Evolutionary conservation across 345 rosid genomes (phyloP).

Genomic region (Psidium guajava): DNA sequence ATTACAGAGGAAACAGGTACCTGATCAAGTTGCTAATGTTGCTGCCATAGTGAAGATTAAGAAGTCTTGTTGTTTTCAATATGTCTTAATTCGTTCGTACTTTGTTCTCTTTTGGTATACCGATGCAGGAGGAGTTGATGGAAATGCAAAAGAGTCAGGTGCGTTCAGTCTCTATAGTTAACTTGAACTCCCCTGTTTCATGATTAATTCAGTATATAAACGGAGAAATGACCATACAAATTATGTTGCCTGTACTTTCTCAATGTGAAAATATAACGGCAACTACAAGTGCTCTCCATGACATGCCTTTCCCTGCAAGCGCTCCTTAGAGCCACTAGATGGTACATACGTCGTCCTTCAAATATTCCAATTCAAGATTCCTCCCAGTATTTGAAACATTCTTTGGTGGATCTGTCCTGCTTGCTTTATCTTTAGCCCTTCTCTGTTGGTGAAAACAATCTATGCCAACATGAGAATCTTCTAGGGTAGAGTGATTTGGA

Average conservation of each 20-base stretch:
- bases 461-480: neutral
- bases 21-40: neutral
- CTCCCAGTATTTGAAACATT: neutral
- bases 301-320: neutral
- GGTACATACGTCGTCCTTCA: neutral
- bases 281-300: neutral
- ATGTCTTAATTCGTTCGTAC: neutral
- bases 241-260: neutral
- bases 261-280: neutral
- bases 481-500: neutral
- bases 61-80: neutral
- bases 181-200: neutral
- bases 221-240: neutral
- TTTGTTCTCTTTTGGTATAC: neutral
- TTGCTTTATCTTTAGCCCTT: neutral
- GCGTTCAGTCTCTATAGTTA: neutral
- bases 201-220: neutral
- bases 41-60: neutral
- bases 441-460: neutral
- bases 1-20: slow-evolving; percentile 2
- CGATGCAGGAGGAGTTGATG: slow-evolving; percentile 2
- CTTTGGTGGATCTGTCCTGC: neutral
- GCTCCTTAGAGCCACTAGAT: neutral
- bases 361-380: neutral
- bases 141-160: slow-evolving; percentile 17